Evolutionary conservation across 2,329 filamentous ascomycete genomes (phyloP).

Genomic region (Trichoderma koningii): DNA sequence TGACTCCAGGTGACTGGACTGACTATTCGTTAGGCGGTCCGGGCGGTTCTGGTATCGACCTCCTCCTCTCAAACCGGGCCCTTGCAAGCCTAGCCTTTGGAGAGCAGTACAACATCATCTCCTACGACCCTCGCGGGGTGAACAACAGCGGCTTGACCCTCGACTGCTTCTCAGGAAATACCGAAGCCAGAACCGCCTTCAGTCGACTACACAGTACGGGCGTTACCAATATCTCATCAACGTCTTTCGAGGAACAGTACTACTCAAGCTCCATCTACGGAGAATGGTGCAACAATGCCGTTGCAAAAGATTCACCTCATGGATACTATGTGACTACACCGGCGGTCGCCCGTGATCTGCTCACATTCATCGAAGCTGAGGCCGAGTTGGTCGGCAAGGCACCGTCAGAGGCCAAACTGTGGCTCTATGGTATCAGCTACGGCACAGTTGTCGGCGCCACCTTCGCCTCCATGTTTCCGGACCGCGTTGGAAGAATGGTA

Average conservation of each 20-base stretch:
- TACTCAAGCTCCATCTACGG: conserved; percentile 15
- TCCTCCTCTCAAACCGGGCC: not conserved
- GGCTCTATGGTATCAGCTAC: conserved; percentile 35
- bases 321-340: conserved; percentile 8
- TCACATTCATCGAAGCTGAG: conserved; percentile 9
- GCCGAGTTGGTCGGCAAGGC: not conserved
- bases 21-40: conserved; percentile 11
- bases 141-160: conserved; percentile 3
- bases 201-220: conserved; percentile 6
- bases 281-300: conserved; percentile 7
- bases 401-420: not conserved
- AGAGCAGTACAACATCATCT: conserved; percentile 11
- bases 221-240: conserved; percentile 1
- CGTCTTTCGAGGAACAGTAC: conserved; percentile 4
- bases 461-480: conserved; percentile 39
- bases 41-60: conserved; percentile 13
- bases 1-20: not conserved
- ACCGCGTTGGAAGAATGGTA: conserved; percentile 31
- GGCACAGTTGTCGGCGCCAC: conserved; percentile 40
- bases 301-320: conserved; percentile 5
- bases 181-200: not conserved
- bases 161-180: conserved; percentile 10
- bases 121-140: conserved; percentile 7
- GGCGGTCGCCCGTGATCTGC: conserved; percentile 3
- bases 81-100: not conserved